Percentiles rank a stretch among this genome's conserved stretches.
phyloP scores from a whole-genome alignment of 2,329 filamentous ascomycete genomes.

The Trichophyton schoenleinii region DNA sequence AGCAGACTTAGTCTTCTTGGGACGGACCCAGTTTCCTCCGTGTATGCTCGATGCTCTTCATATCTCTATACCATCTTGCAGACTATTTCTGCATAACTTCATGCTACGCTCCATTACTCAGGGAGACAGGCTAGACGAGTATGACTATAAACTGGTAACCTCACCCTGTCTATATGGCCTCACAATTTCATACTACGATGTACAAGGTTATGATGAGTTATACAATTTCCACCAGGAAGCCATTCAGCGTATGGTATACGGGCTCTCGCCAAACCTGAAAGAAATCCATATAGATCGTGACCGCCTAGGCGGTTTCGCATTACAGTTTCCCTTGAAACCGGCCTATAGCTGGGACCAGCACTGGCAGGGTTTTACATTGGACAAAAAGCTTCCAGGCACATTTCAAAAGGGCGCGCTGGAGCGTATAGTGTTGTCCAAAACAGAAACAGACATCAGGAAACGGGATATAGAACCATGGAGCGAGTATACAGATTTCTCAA shows the following conservation, averaged over 20 bases:
- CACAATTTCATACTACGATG: neutral
- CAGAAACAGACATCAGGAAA: neutral
- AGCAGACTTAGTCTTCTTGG: neutral
- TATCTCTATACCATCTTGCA: neutral
- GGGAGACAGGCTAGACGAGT: neutral
- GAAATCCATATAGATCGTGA: neutral
- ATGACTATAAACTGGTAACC: neutral
- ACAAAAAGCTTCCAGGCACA: neutral
- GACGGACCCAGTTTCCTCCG: neutral
- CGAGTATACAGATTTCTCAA: neutral
- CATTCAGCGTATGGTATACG: neutral
- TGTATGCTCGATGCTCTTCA: neutral
- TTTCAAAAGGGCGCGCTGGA: neutral
- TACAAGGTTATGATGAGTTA: neutral
- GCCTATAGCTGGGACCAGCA: neutral
- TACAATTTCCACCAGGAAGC: neutral
- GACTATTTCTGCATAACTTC: neutral
- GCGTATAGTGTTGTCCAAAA: neutral
- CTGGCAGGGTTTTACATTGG: neutral
- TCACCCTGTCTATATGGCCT: neutral
- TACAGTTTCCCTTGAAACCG: neutral
- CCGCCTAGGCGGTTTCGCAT: too few species aligned
- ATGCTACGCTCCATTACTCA: neutral
- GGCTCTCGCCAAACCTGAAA: neutral
- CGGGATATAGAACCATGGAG: neutral